Evolutionary conservation across 129 eudicot genomes (phyloP), one percentile per base, ranked within the genome.

Genomic region (Heracleum sosnowskyi): DNA sequence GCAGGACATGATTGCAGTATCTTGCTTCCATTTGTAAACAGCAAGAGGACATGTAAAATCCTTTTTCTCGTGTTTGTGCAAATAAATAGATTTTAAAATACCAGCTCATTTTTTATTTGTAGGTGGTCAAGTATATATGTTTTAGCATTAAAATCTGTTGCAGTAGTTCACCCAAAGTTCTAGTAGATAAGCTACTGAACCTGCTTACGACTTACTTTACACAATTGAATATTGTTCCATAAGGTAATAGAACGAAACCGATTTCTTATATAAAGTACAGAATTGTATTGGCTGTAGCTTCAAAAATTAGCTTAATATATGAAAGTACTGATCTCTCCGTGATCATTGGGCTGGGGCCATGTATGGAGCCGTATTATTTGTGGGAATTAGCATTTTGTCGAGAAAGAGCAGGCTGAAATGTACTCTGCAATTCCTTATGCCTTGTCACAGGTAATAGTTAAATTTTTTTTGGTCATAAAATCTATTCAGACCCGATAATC

Each of bases 1-100:
- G 96, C 80, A 79, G 89, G 79, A 88, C 69, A 55, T 97, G 97
- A 79, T 91, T 89, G 90, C 91, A 90, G 76, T 87, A 93, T 44
- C 82, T 83, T 76, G 84, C 87, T 84, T 94, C 98, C 77, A 94
- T 84, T 97, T 94, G 92, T 74, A 35, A 76, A 86, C 60, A 74
- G 82, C 44, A 42, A 78, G 49, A 47, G 46, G 69, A 77, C 37
- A 82, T 71, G 26, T 78, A 51, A 79, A 40, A 63, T 34, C 33
- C 72, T 20, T 51, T 45, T 46, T 41, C 3, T 47, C 4, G 4
- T 2, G 5, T 49, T 7, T 18, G 49, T 82, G 76, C 28, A 47
- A 77, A 77, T 74, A 44, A 66, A 44, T 34, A 40, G 60, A 51
- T 18, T 45, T 41, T 41, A 51, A 79, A 51, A 47, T 9, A 73